Base-by-base conservation (phyloP, 2,329 filamentous ascomycete genomes). In the Bipolaris sorokiniana region DNA sequence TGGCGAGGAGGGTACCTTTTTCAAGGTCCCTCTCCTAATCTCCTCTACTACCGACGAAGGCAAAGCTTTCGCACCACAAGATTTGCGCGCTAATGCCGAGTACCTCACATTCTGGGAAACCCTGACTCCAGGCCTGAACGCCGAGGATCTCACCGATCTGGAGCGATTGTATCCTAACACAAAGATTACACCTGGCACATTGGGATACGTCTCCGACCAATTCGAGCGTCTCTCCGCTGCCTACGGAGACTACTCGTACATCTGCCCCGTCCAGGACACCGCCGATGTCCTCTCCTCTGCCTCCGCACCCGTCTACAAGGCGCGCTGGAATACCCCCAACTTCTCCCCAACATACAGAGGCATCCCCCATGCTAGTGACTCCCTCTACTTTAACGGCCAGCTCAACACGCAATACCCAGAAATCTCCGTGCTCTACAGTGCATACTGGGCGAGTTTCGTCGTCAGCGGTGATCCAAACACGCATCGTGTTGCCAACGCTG, bases 161-260 rank as follows among this genome's bases (percentile, higher is more conserved):
- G 60, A 70, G 60, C 63, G 1, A 3, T 70, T 47, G 51, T 75
- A 59, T 75, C 80, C 36, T 0, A 68, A 73, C 16, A 52, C 65
- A 16, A 37, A 61, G 6, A 26, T 53, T 4, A 44, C 57, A 3
- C 34, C 48, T 3, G 55, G 61, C 4, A 54, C 70, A 18, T 62
- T 73, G 31, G 76, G 75, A 0, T 78, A 77, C 13, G 76, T 79
- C 16, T 78, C 77, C 18, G 56, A 63, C 2, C 81, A 83, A 58
- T 83, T 78, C 52, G 68, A 80, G 36, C 77, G 81, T 3, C 48
- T 83, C 3, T 72, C 77, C 0, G 79, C 79, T 1, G 78, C 81
- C 0, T 75, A 74, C 18, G 73, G 69, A 26, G 72, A 76, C 53
- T 76, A 72, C 53, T 63, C 65, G 1, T 76, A 75, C 58, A 76